These are phyloP conservation scores for Ogataea methanolica DNA, from an alignment of 805 yeast genomes.

Conservation along the genomic window DNA sequence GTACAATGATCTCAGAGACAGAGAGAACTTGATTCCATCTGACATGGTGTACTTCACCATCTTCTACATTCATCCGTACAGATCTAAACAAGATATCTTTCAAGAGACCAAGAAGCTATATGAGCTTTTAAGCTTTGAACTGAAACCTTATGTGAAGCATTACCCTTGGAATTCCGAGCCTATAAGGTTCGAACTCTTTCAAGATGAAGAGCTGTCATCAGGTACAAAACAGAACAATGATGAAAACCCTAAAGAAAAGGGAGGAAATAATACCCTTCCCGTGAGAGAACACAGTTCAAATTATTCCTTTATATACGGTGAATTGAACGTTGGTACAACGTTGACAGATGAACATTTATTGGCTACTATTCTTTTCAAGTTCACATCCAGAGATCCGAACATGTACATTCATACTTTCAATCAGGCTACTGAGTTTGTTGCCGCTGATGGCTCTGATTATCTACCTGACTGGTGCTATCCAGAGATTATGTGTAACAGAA, in stretches of 20 bases:
- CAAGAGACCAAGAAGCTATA: conserved; percentile 11
- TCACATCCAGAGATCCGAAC: conserved; percentile 27
- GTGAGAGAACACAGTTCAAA: conserved; percentile 1
- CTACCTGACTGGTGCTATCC: conserved; percentile 46
- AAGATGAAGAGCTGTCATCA: neutral
- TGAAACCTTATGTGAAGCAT: conserved; percentile 32
- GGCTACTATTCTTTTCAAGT: conserved; percentile 34
- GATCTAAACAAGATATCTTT: conserved; percentile 13
- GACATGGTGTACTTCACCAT: conserved; percentile 20
- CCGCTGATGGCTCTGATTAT: conserved; percentile 44
- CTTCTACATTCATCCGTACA: conserved; percentile 29
- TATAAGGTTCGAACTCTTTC: conserved; percentile 17
- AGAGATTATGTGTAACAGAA: conserved; percentile 41
- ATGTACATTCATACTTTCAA: conserved; percentile 44
- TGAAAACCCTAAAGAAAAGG: no score
- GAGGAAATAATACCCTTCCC: neutral
- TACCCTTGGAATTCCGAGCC: conserved; percentile 41
- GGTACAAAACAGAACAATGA: no score
- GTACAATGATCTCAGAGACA: neutral
- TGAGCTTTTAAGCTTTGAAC: conserved; percentile 18
- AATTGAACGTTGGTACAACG: conserved; percentile 39
- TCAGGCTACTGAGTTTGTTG: conserved; percentile 51
- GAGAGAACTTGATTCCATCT: neutral
- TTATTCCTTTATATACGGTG: conserved; percentile 34
- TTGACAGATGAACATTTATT: conserved; percentile 43